A percentile compares a stretch with the other conserved stretches of the same genome.
Conservation (phyloP, 345 rosid genomes). For the Gossypium turneri region DNA sequence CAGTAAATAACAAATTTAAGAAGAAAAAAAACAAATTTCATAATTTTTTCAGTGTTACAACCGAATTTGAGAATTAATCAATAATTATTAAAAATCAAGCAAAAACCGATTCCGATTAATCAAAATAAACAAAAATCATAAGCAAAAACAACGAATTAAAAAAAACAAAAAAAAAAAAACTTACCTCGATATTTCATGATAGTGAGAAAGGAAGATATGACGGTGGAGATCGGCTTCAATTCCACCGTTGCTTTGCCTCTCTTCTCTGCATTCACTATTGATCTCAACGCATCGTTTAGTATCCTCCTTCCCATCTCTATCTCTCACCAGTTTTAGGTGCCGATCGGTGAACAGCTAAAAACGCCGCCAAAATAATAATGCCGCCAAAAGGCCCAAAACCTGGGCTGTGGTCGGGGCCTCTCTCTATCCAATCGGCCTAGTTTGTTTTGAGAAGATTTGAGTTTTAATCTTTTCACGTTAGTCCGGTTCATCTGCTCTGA, state of each 20-base stretch:
- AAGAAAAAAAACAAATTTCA: background rate
- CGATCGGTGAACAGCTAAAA: background rate
- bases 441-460: no score
- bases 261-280: conserved; percentile 86
- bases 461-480: no score
- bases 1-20: background rate
- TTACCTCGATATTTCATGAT: conserved; percentile 85
- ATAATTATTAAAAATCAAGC: background rate
- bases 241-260: conserved; percentile 81
- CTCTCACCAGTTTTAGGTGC: conserved; percentile 5
- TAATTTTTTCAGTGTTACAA: background rate
- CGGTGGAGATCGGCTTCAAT: conserved; percentile 76
- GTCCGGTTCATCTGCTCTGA: no score
- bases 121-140: background rate
- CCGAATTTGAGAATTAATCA: background rate
- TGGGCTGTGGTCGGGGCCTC: no score
- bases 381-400: background rate
- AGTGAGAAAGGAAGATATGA: conserved; percentile 77
- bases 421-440: no score
- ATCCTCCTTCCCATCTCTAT: conserved; percentile 81
- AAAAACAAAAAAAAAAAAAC: background rate
- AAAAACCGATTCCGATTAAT: background rate
- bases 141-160: background rate
- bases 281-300: conserved; percentile 77
- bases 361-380: background rate